Evolutionary conservation across 2,329 filamentous ascomycete genomes (phyloP).

Genomic region (Waltergamsia citrina): DNA sequence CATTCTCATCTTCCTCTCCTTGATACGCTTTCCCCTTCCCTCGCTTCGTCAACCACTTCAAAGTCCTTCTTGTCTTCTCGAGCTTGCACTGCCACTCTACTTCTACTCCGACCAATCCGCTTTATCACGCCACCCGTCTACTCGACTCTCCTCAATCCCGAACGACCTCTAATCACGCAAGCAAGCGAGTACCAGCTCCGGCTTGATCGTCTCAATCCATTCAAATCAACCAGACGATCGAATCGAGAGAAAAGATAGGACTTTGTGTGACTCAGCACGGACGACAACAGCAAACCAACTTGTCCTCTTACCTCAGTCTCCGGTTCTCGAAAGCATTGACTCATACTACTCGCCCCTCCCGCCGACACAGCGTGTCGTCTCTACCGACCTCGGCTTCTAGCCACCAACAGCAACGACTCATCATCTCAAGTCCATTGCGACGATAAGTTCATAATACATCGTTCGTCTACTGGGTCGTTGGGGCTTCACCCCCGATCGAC

Average conservation of each 20-base stretch:
- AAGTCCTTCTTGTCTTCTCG: constrained; percentile 25
- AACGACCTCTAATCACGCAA: background rate
- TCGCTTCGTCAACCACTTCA: constrained; percentile 10
- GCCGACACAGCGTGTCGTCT: background rate
- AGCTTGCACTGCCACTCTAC: constrained; percentile 18
- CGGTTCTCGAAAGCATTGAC: constrained; percentile 1
- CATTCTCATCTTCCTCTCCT: constrained; percentile 17
- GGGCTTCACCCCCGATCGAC: constrained; percentile 12
- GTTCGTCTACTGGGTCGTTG: constrained; percentile 13
- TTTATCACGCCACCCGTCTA: background rate
- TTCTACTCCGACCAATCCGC: constrained; percentile 9
- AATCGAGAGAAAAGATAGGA: constrained; percentile 3
- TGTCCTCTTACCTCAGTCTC: background rate
- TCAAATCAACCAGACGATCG: background rate
- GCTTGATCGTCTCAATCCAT: constrained; percentile 1
- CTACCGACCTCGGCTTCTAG: background rate
- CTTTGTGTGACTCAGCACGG: background rate
- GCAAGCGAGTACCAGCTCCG: constrained; percentile 1
- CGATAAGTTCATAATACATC: too few relatives aligned
- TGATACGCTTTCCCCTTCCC: constrained; percentile 5
- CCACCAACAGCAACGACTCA: background rate
- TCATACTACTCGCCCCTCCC: constrained; percentile 1
- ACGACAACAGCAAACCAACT: constrained; percentile 1
- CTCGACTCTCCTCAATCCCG: background rate
- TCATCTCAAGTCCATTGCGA: background rate